Evolutionary conservation across 2,329 filamentous ascomycete genomes (phyloP), one percentile per base, ranked within the genome.

Genomic region (Aureobasidium melanogenum): DNA sequence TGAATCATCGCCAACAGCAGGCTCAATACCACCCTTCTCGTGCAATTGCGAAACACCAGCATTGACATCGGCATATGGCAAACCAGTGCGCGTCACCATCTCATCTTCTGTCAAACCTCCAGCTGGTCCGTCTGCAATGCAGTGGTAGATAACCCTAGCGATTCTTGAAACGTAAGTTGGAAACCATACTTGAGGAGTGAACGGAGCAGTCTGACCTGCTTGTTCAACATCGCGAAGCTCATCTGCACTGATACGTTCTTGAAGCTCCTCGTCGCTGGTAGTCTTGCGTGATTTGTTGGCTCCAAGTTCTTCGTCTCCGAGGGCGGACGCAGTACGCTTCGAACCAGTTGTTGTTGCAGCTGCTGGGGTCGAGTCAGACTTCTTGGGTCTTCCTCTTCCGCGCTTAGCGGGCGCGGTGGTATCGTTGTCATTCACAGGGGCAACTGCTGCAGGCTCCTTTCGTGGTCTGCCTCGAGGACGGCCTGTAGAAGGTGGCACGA

Each of bases 131-230:
- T 26, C 36, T 39, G 22, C 38, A 19, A 57, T 36, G 19, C 54
- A 46, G 15, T 57, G 54, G 30, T 57, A 57, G 14, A 57, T 22
- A 26, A 47, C 30, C n/a, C 38, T 57, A 10, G 54, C 39, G 28
- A 46, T n/a, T n/a, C 54, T 57, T 12, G 54, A 46, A 12, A 57
- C 28, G 54, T 57, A 57, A 47, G 54, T 57, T 17, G 54, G 54
- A 4, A 57, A 57, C 54, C 39, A 47, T 43, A 57, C 39, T 30
- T 46, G 39, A 15, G 54, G 52, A 32, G 54, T 57, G 41, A 47
- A 47, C 8, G 54, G 54, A 34, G 54, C 39, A 36, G 30, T 19
- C 39, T 36, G 28, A 36, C 41, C 41, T 46, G 39, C 54, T 36
- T 57, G 41, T 6, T 47, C 54, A 1, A n/a, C 28, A 6, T 57